Percentiles rank a stretch among this genome's conserved stretches.
These are phyloP conservation scores for Diutina siamensis DNA, from an alignment of 1,139 yeast genomes.

Conservation along the genomic window DNA sequence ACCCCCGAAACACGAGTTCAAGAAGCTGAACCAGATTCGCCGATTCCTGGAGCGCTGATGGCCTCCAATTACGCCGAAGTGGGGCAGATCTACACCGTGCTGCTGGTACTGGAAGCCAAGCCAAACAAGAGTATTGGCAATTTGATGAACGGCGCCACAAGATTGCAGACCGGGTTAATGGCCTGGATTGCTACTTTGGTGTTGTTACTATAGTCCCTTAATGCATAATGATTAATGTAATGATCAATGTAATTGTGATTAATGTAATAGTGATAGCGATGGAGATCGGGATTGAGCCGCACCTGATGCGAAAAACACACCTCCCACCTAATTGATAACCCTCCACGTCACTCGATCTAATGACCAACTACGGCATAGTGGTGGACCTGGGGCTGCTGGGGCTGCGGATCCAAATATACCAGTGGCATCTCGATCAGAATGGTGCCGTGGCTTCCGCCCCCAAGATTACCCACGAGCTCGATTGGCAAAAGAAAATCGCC, in stretches of 20 bases:
- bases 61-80: constrained; percentile 2
- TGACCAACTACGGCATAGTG: constrained; percentile 48
- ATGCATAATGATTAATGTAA: neutral
- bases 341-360: too few relatives aligned
- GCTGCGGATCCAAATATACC: constrained; percentile 57
- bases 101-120: constrained; percentile 3
- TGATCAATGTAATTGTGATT: neutral
- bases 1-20: constrained; percentile 27
- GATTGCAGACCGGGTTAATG: neutral
- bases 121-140: neutral
- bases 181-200: constrained; percentile 1
- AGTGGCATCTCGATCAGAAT: constrained; percentile 31
- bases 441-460: constrained; percentile 44
- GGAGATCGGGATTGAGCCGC: too few relatives aligned
- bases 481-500: constrained; percentile 49
- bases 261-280: neutral
- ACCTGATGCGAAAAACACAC: too few relatives aligned
- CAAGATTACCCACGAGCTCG: constrained; percentile 41
- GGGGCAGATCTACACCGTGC: constrained; percentile 5
- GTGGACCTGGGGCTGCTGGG: constrained; percentile 81
- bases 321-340: too few relatives aligned
- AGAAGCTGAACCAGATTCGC: neutral
- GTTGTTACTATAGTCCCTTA: neutral
- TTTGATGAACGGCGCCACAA: neutral
- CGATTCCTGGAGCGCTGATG: constrained; percentile 3